Percentiles rank a stretch among this genome's conserved stretches.
phyloP scores from a whole-genome alignment of 2,329 filamentous ascomycete genomes.

The Whalleya microplaca region DNA sequence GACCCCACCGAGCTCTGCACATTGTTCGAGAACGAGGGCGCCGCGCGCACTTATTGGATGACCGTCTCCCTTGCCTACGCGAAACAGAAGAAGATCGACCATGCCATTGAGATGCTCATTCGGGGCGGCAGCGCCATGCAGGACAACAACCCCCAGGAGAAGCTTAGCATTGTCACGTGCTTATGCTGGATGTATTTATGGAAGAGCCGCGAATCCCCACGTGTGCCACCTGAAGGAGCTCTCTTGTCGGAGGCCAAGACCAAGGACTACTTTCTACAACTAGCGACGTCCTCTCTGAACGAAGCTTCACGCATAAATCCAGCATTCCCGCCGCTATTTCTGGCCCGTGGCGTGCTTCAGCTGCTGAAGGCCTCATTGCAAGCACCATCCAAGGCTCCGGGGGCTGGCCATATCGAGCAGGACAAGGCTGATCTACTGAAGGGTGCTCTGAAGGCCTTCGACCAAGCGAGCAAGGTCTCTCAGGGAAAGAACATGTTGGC shows the following conservation, averaged over 20 bases:
- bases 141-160: conserved; percentile 75
- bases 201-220: conserved; percentile 81
- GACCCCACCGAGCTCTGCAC: conserved; percentile 95
- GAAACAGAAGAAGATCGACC: conserved; percentile 91
- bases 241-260: conserved; percentile 76
- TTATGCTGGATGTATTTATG: conserved; percentile 90
- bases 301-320: conserved; percentile 95
- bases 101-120: conserved; percentile 73
- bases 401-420: conserved; percentile 66
- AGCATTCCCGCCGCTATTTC: conserved; percentile 85
- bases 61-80: conserved; percentile 96
- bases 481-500: conserved; percentile 90
- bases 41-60: conserved; percentile 93
- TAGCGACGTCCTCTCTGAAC: conserved; percentile 89
- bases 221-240: conserved; percentile 64
- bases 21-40: conserved; percentile 90
- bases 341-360: conserved; percentile 87
- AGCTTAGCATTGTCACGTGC: conserved; percentile 80
- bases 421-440: conserved; percentile 81
- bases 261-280: conserved; percentile 90
- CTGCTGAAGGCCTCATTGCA: conserved; percentile 87
- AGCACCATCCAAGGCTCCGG: conserved; percentile 69
- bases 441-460: conserved; percentile 88
- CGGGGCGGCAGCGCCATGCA: conserved; percentile 75
- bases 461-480: conserved; percentile 87